Evolutionary conservation across 129 eudicot genomes (phyloP).

Genomic region (Chrysanthemum makinoi): DNA sequence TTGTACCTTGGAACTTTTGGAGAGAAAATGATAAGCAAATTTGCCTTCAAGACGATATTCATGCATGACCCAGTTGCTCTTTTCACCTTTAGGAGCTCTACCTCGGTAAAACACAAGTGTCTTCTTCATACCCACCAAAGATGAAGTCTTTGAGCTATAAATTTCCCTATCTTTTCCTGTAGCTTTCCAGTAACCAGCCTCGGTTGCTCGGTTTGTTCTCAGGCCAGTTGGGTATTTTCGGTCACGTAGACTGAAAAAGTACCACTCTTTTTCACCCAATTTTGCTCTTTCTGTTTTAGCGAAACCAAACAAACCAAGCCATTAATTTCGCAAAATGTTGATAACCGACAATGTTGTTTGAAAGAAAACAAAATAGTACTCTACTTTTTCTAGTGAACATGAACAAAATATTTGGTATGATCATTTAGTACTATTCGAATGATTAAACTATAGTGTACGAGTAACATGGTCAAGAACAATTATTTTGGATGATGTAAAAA

Average conservation of each 20-base stretch:
- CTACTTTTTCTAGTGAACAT: too few species aligned
- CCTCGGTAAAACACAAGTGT: constrained; percentile 91
- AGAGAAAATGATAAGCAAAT: constrained; percentile 72
- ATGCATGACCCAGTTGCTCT: constrained; percentile 96
- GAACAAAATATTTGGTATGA: too few species aligned
- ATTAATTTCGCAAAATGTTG: background rate
- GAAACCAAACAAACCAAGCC: background rate
- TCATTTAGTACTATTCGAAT: too few species aligned
- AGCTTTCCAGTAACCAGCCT: constrained; percentile 93
- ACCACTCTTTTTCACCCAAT: constrained; percentile 96
- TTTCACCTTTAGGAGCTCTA: constrained; percentile 90
- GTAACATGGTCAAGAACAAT: too few species aligned
- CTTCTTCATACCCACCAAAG: constrained; percentile 89
- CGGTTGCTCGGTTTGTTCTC: constrained; percentile 85
- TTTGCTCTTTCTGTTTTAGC: constrained; percentile 55
- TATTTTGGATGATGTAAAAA: too few species aligned
- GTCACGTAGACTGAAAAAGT: constrained; percentile 80
- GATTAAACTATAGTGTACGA: too few species aligned
- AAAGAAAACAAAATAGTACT: too few species aligned
- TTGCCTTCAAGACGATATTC: constrained; percentile 93
- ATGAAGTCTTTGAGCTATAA: constrained; percentile 63
- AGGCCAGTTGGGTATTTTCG: constrained; percentile 90
- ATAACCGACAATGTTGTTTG: too few species aligned
- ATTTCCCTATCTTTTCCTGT: constrained; percentile 93
- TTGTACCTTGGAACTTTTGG: constrained; percentile 63